Conservation (phyloP, 139 green algal species). For the Spirogloea muscicola region DNA sequence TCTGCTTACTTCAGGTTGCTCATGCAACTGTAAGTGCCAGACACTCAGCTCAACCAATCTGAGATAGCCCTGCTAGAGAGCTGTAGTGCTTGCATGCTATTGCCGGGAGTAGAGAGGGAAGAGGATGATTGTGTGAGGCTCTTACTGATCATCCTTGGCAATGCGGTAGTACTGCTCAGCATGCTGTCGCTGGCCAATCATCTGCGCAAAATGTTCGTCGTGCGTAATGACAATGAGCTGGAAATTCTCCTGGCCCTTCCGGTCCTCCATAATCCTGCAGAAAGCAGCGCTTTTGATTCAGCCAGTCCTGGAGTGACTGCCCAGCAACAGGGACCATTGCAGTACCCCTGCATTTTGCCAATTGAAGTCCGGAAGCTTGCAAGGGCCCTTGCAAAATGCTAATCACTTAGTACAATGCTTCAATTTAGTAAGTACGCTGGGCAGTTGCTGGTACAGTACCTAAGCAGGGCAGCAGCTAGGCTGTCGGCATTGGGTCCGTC, state of each 20-base stretch:
- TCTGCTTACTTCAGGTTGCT: background rate
- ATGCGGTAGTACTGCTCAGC: conserved; percentile 57
- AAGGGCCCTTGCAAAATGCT: no score
- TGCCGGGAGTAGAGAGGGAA: no score
- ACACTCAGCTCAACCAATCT: background rate
- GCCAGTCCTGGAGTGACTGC: no score
- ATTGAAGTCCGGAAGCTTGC: no score
- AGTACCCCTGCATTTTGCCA: no score
- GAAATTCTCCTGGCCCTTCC: conserved; percentile 88
- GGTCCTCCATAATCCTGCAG: conserved; percentile 67
- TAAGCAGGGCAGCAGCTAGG: conserved; percentile 70
- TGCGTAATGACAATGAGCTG: conserved; percentile 99
- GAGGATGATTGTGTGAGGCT: no score
- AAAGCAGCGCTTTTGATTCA: no score
- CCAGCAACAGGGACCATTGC: no score
- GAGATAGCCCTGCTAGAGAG: conserved; percentile 20
- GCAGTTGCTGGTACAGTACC: conserved; percentile 32
- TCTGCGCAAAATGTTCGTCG: conserved; percentile 82
- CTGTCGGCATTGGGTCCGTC: conserved; percentile 75
- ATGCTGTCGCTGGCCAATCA: conserved; percentile 54
- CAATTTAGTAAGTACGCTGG: no score
- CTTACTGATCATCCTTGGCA: conserved; percentile 56
- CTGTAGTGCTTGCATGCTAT: no score
- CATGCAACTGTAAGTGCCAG: background rate
- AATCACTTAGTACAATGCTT: no score